phyloP scores from a whole-genome alignment of 768 basidiomycete genomes.

The Panellus pusillus region DNA sequence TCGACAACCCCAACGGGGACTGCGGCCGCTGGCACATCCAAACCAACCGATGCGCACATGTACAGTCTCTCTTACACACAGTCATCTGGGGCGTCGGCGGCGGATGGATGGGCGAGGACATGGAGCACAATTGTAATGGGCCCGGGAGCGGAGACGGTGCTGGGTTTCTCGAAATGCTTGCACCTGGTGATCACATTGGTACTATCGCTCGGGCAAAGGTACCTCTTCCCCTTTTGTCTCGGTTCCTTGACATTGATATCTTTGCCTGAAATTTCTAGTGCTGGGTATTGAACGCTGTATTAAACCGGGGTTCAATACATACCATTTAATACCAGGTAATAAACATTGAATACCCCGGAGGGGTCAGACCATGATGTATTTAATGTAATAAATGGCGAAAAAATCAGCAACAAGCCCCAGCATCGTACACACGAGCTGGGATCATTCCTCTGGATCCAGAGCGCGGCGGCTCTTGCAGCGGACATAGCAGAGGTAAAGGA shows the following conservation, averaged over 20 bases:
- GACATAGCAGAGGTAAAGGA: constrained; percentile 11
- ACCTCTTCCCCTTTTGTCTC: not conserved
- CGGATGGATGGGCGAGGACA: not conserved
- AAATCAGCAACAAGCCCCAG: no score
- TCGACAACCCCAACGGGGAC: not conserved
- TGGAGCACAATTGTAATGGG: not conserved
- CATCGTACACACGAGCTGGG: no score
- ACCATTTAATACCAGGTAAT: no score
- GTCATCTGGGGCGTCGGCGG: not conserved
- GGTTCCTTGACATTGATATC: not conserved
- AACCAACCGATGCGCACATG: constrained; percentile 1
- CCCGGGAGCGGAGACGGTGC: constrained; percentile 6
- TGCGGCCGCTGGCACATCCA: constrained; percentile 3
- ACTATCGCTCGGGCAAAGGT: constrained; percentile 6
- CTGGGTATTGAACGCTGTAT: no score
- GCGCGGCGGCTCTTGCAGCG: not conserved
- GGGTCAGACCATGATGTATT: no score
- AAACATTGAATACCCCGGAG: no score
- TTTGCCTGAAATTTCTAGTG: not conserved
- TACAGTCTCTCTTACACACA: not conserved
- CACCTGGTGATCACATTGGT: not conserved
- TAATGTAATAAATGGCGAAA: no score
- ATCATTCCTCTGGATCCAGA: not conserved
- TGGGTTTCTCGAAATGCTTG: constrained; percentile 2
- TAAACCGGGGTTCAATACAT: no score